A percentile compares a stretch with the other conserved stretches of the same genome.
These are phyloP conservation scores for Rhytidiadelphus loreus DNA, from an alignment of 225 moss, liverwort and hornwort genomes.

Conservation along the genomic window DNA sequence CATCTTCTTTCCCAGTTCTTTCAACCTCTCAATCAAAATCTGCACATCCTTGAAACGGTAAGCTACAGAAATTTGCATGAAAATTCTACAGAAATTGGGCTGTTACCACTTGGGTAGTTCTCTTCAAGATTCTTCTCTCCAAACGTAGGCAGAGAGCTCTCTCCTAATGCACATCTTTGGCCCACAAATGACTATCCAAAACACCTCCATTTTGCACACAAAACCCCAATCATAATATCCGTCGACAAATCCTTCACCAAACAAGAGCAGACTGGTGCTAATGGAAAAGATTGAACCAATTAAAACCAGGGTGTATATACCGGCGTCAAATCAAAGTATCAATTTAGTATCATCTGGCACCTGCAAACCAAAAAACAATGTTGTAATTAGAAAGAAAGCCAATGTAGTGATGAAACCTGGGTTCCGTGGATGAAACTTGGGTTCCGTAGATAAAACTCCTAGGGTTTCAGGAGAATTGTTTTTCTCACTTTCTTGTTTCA, in stretches of 20 bases:
- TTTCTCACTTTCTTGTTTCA: too few relatives aligned
- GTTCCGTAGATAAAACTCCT: too few relatives aligned
- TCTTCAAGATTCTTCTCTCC: not conserved
- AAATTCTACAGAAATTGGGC: not conserved
- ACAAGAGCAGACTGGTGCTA: not conserved
- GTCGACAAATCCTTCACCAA: not conserved
- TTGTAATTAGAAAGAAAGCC: not conserved
- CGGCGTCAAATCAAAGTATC: slow-evolving; percentile 22
- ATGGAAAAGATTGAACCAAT: not conserved
- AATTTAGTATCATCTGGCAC: slow-evolving; percentile 30
- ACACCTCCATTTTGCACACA: slow-evolving; percentile 10
- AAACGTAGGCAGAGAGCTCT: not conserved
- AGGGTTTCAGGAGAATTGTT: too few relatives aligned
- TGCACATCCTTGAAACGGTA: slow-evolving; percentile 6
- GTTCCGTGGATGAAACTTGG: too few relatives aligned
- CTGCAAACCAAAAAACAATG: not conserved
- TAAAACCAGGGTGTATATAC: not conserved
- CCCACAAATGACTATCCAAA: slow-evolving; percentile 22
- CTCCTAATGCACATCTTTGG: too few relatives aligned
- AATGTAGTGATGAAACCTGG: too few relatives aligned
- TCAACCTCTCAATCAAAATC: slow-evolving; percentile 77
- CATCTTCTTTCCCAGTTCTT: slow-evolving; percentile 77
- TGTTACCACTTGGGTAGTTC: not conserved
- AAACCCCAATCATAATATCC: not conserved
- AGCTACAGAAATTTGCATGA: not conserved